Conservation (phyloP, 169 alveolate genomes). For the Cryptosporidium viatorum region DNA sequence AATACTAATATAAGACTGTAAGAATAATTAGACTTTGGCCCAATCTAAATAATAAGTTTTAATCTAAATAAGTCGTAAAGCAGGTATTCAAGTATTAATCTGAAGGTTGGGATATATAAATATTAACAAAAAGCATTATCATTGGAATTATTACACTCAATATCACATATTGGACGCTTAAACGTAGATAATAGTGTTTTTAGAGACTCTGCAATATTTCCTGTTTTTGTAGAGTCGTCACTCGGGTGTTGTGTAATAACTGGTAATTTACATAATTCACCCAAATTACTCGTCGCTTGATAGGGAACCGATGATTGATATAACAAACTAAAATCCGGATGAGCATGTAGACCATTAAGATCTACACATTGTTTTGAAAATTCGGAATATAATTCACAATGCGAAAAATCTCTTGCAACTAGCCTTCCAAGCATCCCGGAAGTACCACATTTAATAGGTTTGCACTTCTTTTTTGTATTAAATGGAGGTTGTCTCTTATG, state of each 20-base stretch:
- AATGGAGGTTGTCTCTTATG: neutral
- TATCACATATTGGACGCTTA: neutral
- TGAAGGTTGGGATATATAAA: neutral
- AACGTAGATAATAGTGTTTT: slow-evolving; percentile 51
- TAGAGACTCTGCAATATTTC: slow-evolving; percentile 51
- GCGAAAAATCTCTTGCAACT: neutral
- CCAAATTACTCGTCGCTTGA: neutral
- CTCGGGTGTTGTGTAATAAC: neutral
- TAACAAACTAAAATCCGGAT: neutral
- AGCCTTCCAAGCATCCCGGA: neutral
- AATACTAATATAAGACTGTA: neutral
- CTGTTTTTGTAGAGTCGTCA: slow-evolving; percentile 16
- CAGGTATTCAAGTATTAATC: neutral
- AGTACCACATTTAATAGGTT: neutral
- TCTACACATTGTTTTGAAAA: neutral
- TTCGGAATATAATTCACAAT: neutral
- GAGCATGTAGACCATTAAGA: neutral
- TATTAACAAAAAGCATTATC: neutral
- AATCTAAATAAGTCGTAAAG: neutral
- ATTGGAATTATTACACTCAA: neutral
- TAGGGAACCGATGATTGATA: neutral
- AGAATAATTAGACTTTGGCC: neutral
- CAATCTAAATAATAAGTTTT: too few relatives aligned
- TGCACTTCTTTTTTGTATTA: neutral
- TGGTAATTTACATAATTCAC: neutral